Conservation (phyloP, 495 filamentous ascomycete genomes). For the Hypoxylon cercidicola region DNA sequence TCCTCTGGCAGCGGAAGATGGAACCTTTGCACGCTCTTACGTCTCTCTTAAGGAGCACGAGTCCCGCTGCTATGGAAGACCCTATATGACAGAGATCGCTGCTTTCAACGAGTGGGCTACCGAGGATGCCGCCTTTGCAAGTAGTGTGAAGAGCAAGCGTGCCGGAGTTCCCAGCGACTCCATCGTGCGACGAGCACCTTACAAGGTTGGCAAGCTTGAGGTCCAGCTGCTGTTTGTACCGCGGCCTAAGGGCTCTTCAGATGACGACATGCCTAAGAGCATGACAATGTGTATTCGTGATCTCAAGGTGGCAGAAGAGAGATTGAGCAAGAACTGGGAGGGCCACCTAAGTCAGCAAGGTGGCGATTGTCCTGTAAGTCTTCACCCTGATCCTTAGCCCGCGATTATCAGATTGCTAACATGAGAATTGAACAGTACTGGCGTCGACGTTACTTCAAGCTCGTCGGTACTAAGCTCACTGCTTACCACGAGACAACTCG, state of each 20-base stretch:
- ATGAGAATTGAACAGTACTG: conserved; percentile 74
- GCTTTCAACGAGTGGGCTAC: conserved; percentile 99
- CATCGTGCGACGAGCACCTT: conserved; percentile 78
- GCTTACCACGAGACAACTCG: conserved; percentile 96
- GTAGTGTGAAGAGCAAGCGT: conserved; percentile 91
- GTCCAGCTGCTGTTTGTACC: conserved; percentile 94
- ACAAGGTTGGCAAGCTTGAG: conserved; percentile 93
- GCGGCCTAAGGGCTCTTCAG: conserved; percentile 85
- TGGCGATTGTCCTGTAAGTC: conserved; percentile 94
- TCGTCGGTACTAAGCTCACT: conserved; percentile 88
- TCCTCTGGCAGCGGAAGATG: conserved; percentile 85
- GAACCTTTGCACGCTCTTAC: conserved; percentile 92
- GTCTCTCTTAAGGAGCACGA: conserved; percentile 94
- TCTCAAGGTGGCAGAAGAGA: conserved; percentile 84
- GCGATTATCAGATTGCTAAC: conserved; percentile 1
- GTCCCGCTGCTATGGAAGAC: conserved; percentile 81
- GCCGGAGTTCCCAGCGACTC: conserved; percentile 60
- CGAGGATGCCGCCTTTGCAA: conserved; percentile 74
- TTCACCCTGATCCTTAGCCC: background rate
- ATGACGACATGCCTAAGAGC: conserved; percentile 98
- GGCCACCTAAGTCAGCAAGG: conserved; percentile 95
- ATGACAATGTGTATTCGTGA: conserved; percentile 95
- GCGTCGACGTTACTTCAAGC: conserved; percentile 97
- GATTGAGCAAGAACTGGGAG: conserved; percentile 78
- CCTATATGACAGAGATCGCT: conserved; percentile 85